These are phyloP conservation scores for Penicillium aurantiogriseum DNA, from an alignment of 2,329 filamentous ascomycete species.

Conservation along the genomic window DNA sequence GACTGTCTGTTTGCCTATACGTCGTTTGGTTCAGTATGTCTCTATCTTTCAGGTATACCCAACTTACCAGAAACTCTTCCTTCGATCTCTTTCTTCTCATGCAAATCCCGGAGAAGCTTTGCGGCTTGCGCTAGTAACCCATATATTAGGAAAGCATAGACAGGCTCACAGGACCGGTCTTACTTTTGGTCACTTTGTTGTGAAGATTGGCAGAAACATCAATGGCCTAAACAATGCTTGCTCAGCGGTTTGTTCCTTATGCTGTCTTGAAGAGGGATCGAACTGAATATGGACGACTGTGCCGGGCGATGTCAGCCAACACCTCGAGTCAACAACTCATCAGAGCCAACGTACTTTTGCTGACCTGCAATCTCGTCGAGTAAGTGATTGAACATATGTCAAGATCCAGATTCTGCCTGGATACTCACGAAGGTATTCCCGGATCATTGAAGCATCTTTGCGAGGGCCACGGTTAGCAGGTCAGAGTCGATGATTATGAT, in stretches of 20 bases:
- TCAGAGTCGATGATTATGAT: not conserved
- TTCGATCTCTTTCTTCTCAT: slow-evolving; percentile 59
- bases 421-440: slow-evolving; percentile 52
- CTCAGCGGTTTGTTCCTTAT: not conserved
- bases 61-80: slow-evolving; percentile 53
- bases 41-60: not conserved
- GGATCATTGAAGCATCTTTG: slow-evolving; percentile 43
- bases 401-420: not conserved
- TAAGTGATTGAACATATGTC: not conserved
- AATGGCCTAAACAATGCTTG: slow-evolving; percentile 42
- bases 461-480: slow-evolving; percentile 5
- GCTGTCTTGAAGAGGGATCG: slow-evolving; percentile 6
- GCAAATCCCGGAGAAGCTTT: slow-evolving; percentile 63
- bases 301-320: slow-evolving; percentile 10
- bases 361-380: slow-evolving; percentile 36
- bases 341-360: slow-evolving; percentile 46
- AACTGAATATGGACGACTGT: slow-evolving; percentile 56
- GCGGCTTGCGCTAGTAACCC: slow-evolving; percentile 50
- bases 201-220: slow-evolving; percentile 62
- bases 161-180: slow-evolving; percentile 13
- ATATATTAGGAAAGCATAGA: not conserved
- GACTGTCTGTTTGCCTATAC: slow-evolving; percentile 60
- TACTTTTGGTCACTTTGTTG: slow-evolving; percentile 59
- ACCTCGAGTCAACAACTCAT: not conserved
- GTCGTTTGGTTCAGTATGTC: not conserved